Percentiles rank a stretch among this genome's conserved stretches.
These are phyloP conservation scores for Epipyxis sp. DNA, from an alignment of 108 stramenopile species.

Conservation along the genomic window DNA sequence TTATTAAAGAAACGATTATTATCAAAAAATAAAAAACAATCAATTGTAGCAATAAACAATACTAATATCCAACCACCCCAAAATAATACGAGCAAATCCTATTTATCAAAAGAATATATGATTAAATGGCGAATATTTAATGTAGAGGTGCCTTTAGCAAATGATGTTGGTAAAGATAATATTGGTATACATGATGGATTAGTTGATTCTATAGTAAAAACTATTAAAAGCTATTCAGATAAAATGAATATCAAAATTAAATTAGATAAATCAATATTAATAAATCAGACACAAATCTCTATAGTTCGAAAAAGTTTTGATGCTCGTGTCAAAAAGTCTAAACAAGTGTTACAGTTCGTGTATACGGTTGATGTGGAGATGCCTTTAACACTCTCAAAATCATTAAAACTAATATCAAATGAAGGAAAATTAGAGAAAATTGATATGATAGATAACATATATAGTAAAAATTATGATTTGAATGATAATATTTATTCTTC, in stretches of 20 bases:
- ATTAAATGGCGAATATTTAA: conserved; percentile 45
- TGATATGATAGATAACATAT: not conserved
- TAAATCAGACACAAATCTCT: conserved; percentile 28
- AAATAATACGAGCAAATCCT: too few relatives aligned
- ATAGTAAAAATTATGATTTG: not conserved
- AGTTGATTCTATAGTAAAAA: not conserved
- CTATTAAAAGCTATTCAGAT: conserved; percentile 15
- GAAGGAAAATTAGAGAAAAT: conserved; percentile 34
- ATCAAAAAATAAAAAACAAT: too few relatives aligned
- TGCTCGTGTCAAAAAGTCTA: conserved; percentile 37
- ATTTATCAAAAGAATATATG: too few relatives aligned
- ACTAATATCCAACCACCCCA: too few relatives aligned
- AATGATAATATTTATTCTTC: conserved; percentile 39
- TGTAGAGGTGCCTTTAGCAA: conserved; percentile 36
- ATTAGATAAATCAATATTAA: conserved; percentile 24
- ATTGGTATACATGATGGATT: conserved; percentile 29
- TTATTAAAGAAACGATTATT: too few relatives aligned
- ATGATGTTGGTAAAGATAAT: conserved; percentile 45
- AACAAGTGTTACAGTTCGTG: conserved; percentile 29
- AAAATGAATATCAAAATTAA: conserved; percentile 8
- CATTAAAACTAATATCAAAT: conserved; percentile 34
- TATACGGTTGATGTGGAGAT: conserved; percentile 43
- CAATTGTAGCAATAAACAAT: too few relatives aligned
- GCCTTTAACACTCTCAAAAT: not conserved
- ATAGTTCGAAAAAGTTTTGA: conserved; percentile 46